Evolutionary conservation across 2,329 filamentous ascomycete genomes (phyloP), one percentile per base, ranked within the genome.

Genomic region (Neonectria sp.): DNA sequence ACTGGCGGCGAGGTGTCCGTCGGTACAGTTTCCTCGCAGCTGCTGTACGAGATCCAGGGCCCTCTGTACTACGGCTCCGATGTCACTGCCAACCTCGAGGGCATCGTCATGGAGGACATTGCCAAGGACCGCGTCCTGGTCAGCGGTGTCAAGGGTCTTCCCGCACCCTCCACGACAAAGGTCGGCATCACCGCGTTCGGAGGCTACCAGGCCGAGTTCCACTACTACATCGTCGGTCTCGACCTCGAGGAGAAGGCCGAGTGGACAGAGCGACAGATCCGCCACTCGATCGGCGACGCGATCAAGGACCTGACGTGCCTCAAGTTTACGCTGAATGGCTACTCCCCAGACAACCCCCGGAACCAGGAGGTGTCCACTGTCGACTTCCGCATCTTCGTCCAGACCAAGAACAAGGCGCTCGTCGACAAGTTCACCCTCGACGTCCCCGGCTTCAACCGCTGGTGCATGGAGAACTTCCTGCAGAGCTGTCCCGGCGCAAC

Each of bases 301-400:
- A 62, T 67, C 48, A 69, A 62, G 69, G 75, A 77, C 35, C 65
- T 79, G 53, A 77, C 78, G 15, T 81, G 83, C 35, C 68, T 78
- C 48, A 71, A 74, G 53, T 80, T 80, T 58, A 70, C 63, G 35
- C 63, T 72, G 59, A 83, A 84, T 60, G 84, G 85, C 15, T 79
- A 77, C 11, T 79, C 75, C 2, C 77, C 79, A 2, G 76, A 78
- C 1, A 75, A 85, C 60, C 81, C 82, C 0, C 72, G 70, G 4
- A 81, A 79, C 55, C 83, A 86, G 48, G 81, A 82, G 15, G 79
- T 79, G 0, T 83, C 85, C 0, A 87, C 84, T 1, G 84, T 86
- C 3, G 82, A 84, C 67, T 80, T 85, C 70, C 71, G 83, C 59
- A 77, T 83, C 70, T 79, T 85, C 67, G 78, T 80, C 0, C 83